Evolutionary conservation across 768 basidiomycete genomes (phyloP), one percentile per base, ranked within the genome.

Genomic region (Collybia sordida): DNA sequence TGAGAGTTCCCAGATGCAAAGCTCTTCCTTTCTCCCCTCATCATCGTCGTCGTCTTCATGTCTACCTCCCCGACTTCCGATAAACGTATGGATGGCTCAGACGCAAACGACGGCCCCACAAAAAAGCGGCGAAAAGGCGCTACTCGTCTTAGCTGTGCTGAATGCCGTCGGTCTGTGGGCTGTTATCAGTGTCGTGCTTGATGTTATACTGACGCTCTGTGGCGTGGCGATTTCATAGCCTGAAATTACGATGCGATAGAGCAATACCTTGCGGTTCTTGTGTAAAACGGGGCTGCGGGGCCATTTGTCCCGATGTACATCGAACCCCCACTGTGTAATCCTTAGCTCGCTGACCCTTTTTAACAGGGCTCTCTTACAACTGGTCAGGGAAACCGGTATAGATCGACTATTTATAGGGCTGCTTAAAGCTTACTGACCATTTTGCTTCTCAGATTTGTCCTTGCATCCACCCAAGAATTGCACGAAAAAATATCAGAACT

Each of bases 401-500:
- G 60, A 24, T 53, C 46, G 27, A 45, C 18, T 38, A 3, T 35
- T 37, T 22, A 2, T 37, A 12, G 6, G 14, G 8, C 18, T 38
- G n/a, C n/a, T 15, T 7, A 46, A n/a, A 36, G 12, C 18, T 38
- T 25, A n/a, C 28, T 41, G 36, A 54, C 56, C 22, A 42, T 23
- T 3, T 35, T 55, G 19, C 15, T n/a, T 45, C 43, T 1, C 55
- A 87, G 88, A 18, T 91, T 90, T 59, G 87, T 90, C 0, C 79
- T 90, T 23, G 89, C 87, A 0, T 87, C 86, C 0, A 90, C 87
- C 0, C 85, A 86, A 64, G 88, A 90, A 56, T 73, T 91, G 1
- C 89, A 91, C 59, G 88, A 90, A 66, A 90, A 91, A 66, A 90
- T 91, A 47, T 72, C 80, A 17, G 83, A 88, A 59, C 78, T 91